A percentile compares a stretch with the other conserved stretches of the same genome.
These are phyloP conservation scores for Vitis hybrid DNA, from an alignment of 177 flowering plant genomes.

Conservation along the genomic window DNA sequence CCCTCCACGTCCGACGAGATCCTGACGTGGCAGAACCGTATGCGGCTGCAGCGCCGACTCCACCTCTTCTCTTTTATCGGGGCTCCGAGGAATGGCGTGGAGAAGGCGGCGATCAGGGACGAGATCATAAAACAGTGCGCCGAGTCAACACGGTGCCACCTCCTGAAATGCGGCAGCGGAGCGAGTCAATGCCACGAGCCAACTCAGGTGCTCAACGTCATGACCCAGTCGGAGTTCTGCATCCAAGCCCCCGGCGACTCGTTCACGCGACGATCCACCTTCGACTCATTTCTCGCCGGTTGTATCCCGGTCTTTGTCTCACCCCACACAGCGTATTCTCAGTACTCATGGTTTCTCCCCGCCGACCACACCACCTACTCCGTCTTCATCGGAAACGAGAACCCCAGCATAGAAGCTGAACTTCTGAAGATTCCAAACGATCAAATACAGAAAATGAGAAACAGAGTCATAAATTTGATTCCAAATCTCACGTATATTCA, in stretches of 20 bases:
- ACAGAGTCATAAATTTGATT: conserved; percentile 41
- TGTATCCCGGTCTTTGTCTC: conserved; percentile 74
- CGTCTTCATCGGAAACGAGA: conserved; percentile 39
- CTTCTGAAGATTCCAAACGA: conserved; percentile 37
- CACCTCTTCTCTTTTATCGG: conserved; percentile 56
- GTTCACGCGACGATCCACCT: conserved; percentile 62
- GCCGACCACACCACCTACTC: conserved; percentile 34
- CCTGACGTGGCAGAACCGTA: conserved; percentile 44
- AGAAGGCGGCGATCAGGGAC: conserved; percentile 51
- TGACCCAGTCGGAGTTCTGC: conserved; percentile 49
- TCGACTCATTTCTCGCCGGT: conserved; percentile 58
- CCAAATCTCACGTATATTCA: conserved; percentile 52
- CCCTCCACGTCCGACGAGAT: conserved; percentile 35
- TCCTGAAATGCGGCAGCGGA: conserved; percentile 33
- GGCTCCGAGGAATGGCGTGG: conserved; percentile 41
- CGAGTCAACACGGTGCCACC: conserved; percentile 38
- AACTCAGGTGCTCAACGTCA: conserved; percentile 26
- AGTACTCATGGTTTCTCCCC: conserved; percentile 60
- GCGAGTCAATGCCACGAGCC: conserved; percentile 46
- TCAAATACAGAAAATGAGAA: conserved; percentile 37
- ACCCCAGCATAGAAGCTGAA: conserved; percentile 32
- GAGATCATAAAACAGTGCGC: conserved; percentile 47
- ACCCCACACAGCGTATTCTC: conserved; percentile 56
- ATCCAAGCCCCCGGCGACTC: conserved; percentile 71
- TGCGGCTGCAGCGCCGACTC: conserved; percentile 27